phyloP scores from a whole-genome alignment of 345 rosid species.

The Triadica sebifera region DNA sequence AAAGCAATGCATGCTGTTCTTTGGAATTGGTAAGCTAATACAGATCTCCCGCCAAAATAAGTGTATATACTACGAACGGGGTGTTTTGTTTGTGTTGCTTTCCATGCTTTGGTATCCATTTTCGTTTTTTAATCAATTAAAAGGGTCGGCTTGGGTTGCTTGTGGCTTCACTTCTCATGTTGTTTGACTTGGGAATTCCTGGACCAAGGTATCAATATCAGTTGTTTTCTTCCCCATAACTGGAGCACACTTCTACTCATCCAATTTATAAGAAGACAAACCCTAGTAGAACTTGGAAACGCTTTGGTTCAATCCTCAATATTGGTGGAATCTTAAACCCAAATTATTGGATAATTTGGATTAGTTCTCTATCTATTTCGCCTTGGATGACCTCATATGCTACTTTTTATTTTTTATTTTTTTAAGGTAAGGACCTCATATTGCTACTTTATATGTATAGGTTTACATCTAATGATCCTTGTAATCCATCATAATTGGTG shows the following conservation, averaged over 20 bases:
- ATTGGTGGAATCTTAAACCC: background rate
- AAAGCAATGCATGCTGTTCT: slow-evolving; percentile 79
- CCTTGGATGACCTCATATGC: background rate
- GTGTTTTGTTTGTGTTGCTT: slow-evolving; percentile 1
- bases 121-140: background rate
- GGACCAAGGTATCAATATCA: background rate
- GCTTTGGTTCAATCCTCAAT: background rate
- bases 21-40: slow-evolving; percentile 69
- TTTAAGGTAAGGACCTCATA: no score
- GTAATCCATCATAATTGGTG: no score
- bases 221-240: background rate
- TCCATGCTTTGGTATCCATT: background rate
- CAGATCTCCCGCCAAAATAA: background rate
- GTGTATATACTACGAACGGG: background rate
- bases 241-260: background rate
- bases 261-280: background rate
- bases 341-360: background rate
- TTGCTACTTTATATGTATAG: no score
- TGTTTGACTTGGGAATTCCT: background rate
- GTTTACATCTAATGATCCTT: background rate
- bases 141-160: background rate
- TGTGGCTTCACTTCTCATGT: background rate
- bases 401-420: background rate
- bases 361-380: background rate
- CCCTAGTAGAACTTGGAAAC: background rate